Evolutionary conservation across 2,329 filamentous ascomycete species (phyloP).

Genomic region (Stemphylium beticola): DNA sequence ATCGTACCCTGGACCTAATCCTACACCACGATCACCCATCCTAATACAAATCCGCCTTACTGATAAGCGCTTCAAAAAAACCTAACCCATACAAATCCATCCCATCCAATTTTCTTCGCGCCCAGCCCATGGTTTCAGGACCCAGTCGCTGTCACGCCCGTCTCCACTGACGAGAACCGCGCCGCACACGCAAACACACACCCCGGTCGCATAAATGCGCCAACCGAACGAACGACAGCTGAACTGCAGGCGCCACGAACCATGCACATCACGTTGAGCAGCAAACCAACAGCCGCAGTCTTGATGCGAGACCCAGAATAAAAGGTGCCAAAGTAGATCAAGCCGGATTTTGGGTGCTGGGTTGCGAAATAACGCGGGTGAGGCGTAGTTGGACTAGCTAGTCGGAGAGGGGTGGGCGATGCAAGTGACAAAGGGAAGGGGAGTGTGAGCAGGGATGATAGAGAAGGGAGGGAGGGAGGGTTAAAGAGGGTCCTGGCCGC

Average conservation of each 20-base stretch:
- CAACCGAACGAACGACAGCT: constrained; percentile 7
- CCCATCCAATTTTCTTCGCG: background rate
- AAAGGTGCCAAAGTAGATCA: background rate
- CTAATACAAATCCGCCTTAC: background rate
- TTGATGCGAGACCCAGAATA: constrained; percentile 4
- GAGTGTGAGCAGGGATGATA: no score
- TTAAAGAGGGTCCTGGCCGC: background rate
- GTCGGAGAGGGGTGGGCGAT: background rate
- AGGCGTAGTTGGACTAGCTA: background rate
- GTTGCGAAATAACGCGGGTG: background rate
- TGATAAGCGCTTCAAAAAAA: background rate
- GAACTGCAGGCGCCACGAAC: constrained; percentile 13
- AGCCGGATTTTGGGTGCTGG: background rate
- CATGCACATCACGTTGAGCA: background rate
- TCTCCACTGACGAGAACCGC: constrained; percentile 1
- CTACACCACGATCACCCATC: no score
- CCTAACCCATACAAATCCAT: background rate
- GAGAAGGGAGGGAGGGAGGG: background rate
- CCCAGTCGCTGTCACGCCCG: background rate
- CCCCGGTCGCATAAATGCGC: constrained; percentile 1
- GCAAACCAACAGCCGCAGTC: background rate
- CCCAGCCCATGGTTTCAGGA: constrained; percentile 9
- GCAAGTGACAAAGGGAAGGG: background rate
- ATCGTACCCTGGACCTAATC: no score
- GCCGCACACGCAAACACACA: constrained; percentile 4